Conservation (phyloP, 352 stramenopile species). For the Elongisporangium prolatum region DNA sequence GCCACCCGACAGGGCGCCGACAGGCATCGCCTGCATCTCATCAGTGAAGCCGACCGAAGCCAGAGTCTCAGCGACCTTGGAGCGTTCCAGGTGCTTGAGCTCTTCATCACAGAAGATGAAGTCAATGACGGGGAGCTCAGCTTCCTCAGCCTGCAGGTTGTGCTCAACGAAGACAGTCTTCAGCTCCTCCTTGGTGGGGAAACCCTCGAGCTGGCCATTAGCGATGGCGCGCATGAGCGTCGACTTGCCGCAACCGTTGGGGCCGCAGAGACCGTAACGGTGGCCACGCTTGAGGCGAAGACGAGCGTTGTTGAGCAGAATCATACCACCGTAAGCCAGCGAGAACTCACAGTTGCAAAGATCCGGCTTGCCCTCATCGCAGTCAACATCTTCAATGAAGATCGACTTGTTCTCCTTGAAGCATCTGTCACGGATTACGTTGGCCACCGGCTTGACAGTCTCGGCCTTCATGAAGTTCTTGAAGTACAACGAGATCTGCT, state of each 20-base stretch:
- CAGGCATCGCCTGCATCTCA: constrained; percentile 90
- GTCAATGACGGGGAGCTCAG: constrained; percentile 78
- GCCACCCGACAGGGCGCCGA: constrained; percentile 93
- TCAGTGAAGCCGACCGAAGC: constrained; percentile 91
- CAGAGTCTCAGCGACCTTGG: constrained; percentile 92
- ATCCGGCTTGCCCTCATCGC: constrained; percentile 95
- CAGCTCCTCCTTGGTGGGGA: constrained; percentile 93
- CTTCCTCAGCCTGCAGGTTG: constrained; percentile 92
- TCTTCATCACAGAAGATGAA: constrained; percentile 88
- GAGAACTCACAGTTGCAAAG: constrained; percentile 99
- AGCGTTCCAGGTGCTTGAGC: constrained; percentile 83
- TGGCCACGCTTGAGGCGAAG: constrained; percentile 90
- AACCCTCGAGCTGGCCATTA: constrained; percentile 94
- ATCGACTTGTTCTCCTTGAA: constrained; percentile 90
- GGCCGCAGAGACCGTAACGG: constrained; percentile 93
- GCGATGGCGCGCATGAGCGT: constrained; percentile 97
- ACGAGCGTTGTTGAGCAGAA: constrained; percentile 89
- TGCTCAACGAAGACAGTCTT: constrained; percentile 97
- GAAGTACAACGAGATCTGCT: constrained; percentile 89
- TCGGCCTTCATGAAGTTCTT: constrained; percentile 68
- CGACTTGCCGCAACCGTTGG: constrained; percentile 93
- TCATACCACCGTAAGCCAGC: constrained; percentile 93
- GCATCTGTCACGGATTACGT: constrained; percentile 78
- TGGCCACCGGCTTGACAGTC: constrained; percentile 60
- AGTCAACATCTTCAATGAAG: constrained; percentile 94